phyloP scores from a whole-genome alignment of 257 asterid species.

The Gentiana straminea region DNA sequence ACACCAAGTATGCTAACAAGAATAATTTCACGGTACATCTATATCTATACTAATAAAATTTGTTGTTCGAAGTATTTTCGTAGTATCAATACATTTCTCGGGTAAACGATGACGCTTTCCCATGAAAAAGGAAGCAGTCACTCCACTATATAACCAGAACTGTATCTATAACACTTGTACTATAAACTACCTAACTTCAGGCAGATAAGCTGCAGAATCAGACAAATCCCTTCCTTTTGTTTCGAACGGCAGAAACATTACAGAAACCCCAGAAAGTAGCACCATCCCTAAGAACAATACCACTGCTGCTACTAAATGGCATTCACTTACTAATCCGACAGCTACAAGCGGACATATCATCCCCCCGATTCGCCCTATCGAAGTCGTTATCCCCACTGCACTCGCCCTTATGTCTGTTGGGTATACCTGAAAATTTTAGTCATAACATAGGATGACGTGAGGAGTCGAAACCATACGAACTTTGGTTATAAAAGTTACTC shows the following conservation, averaged over 20 bases:
- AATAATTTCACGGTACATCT: no score
- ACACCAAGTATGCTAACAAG: no score
- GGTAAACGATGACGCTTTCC: no score
- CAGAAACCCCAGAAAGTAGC: conserved; percentile 33
- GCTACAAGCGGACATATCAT: conserved; percentile 68
- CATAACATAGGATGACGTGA: no score
- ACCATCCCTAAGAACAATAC: conserved; percentile 30
- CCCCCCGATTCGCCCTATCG: conserved; percentile 55
- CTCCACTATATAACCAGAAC: no score
- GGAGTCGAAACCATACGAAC: no score
- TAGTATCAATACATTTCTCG: no score
- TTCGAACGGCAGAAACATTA: conserved; percentile 36
- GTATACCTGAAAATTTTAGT: conserved; percentile 31
- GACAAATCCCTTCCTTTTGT: conserved; percentile 19
- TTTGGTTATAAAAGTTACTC: no score
- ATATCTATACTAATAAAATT: no score
- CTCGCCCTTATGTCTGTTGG: conserved; percentile 56
- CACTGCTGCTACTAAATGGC: conserved; percentile 47
- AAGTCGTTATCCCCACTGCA: conserved; percentile 45
- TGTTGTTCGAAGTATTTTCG: no score
- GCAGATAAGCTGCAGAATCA: conserved; percentile 9
- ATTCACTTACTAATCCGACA: conserved; percentile 43
- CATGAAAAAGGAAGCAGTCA: no score
- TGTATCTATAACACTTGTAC: not conserved
- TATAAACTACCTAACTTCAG: not conserved